A percentile compares a stretch with the other conserved stretches of the same genome.
Conservation (phyloP, 2,329 filamentous ascomycete genomes). For the Neonectria punicea region DNA sequence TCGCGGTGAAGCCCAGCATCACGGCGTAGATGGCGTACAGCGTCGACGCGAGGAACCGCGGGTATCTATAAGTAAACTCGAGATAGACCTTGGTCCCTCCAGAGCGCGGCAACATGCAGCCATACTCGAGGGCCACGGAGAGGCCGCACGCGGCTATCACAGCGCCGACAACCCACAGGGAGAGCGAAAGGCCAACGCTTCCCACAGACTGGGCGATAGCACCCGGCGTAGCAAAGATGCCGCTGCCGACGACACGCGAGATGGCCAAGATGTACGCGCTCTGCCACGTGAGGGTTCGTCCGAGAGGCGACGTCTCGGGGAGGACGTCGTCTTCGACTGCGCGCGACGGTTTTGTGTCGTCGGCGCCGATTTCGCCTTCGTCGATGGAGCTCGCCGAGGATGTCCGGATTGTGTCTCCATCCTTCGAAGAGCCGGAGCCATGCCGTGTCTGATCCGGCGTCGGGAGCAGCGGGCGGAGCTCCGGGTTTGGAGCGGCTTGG, state of each 20-base stretch:
- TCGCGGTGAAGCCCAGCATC: constrained; percentile 73
- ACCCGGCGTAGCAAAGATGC: constrained; percentile 78
- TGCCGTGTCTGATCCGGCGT: not conserved
- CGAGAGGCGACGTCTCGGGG: constrained; percentile 67
- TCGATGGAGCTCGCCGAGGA: constrained; percentile 17
- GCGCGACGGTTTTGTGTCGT: constrained; percentile 23
- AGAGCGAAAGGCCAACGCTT: constrained; percentile 70
- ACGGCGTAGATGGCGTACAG: constrained; percentile 72
- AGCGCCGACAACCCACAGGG: constrained; percentile 72
- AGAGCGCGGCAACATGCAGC: constrained; percentile 75
- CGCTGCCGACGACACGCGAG: constrained; percentile 74
- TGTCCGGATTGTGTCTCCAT: not conserved
- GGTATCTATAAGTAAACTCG: constrained; percentile 73
- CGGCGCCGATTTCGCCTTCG: constrained; percentile 15
- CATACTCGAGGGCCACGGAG: constrained; percentile 72
- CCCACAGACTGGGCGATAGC: constrained; percentile 74
- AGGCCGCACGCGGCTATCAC: constrained; percentile 70
- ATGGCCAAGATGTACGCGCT: constrained; percentile 75
- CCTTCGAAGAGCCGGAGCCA: constrained; percentile 13
- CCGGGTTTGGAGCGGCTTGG: constrained; percentile 10
- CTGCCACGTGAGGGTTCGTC: constrained; percentile 69
- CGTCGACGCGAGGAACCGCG: constrained; percentile 71
- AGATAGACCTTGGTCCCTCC: constrained; percentile 78
- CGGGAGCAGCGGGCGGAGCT: constrained; percentile 26
- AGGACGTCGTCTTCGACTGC: constrained; percentile 67